Base-by-base conservation (phyloP, 2,329 filamentous ascomycete species). In the Calonectria leucothoes region DNA sequence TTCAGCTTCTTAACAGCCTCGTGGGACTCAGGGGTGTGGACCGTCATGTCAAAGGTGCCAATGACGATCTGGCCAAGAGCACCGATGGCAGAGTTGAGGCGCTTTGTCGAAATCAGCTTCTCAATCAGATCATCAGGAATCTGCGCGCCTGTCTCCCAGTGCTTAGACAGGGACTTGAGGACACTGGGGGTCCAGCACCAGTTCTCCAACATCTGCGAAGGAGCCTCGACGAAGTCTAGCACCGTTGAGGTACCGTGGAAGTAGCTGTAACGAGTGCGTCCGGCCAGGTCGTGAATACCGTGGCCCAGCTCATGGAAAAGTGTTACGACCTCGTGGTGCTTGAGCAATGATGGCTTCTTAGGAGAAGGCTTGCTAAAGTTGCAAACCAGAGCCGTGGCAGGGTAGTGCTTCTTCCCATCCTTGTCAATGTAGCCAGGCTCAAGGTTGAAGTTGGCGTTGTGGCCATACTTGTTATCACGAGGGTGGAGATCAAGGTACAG, bases 381-480 rank as follows among this genome's bases (percentile, higher is more conserved):
- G 89, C 94, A 96, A 14, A 96, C 94, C 14, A 96, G 87, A 1
- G 94, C 93, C 0, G 94, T 96, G 1, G 93, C 93, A 7, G 94
- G 94, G 82, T 95, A 96, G 70, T 92, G 89, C 69, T 94, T 90
- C 42, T 91, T 92, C 74, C 94, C 94, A 73, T 95, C 91, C 66
- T 90, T 87, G 71, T 89, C 87, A 70, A 92, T 85, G 84, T 90
- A 95, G 29, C 93, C 93, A 1, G 94, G 93, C 84, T 95, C 92
- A 2, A 97, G 84, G 83, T 93, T 94, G 87, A 97, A 96, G 87
- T 96, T 96, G 80, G 94, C 94, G 7, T 94, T 94, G 81, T 96
- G 94, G 20, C 93, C 93, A 82, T 96, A 96, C 84, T 97, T 97
- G 83, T 95, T 94, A 78, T 92, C 91, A 45, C 94, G 90, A 2